Conservation (phyloP, 371 early-diverging fungal species). For the Choanephora cucurbitarum region DNA sequence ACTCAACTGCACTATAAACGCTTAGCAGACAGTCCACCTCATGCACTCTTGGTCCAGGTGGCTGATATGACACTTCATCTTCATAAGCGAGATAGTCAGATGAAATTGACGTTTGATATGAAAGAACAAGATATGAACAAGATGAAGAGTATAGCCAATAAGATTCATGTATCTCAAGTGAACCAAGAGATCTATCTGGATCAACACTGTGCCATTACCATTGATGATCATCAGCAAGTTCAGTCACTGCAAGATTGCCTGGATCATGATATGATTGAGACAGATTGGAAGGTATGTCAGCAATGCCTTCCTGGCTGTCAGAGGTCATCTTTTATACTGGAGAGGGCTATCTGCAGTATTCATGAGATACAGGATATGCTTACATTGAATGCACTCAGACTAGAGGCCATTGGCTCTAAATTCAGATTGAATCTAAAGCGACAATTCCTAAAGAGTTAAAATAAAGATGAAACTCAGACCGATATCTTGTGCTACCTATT, state of each 20-base stretch:
- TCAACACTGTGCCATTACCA: slow-evolving; percentile 43
- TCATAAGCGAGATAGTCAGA: slow-evolving; percentile 11
- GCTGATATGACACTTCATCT: slow-evolving; percentile 31
- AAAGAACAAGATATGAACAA: slow-evolving; percentile 30
- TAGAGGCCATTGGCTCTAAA: slow-evolving; percentile 50
- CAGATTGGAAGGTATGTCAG: slow-evolving; percentile 23
- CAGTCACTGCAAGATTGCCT: slow-evolving; percentile 20
- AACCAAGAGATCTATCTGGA: slow-evolving; percentile 30
- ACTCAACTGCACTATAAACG: slow-evolving; percentile 47
- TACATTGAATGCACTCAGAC: slow-evolving; percentile 38
- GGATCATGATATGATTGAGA: slow-evolving; percentile 11
- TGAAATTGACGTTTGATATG: slow-evolving; percentile 23
- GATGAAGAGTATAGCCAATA: slow-evolving; percentile 37
- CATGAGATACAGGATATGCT: slow-evolving; percentile 31
- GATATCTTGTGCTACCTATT: no score
- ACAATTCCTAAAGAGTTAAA: slow-evolving; percentile 23
- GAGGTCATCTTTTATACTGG: slow-evolving; percentile 27
- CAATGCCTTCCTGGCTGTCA: slow-evolving; percentile 12
- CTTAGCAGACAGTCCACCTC: slow-evolving; percentile 25
- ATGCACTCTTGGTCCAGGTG: slow-evolving; percentile 45
- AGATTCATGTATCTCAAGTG: slow-evolving; percentile 18
- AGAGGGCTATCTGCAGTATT: slow-evolving; percentile 36
- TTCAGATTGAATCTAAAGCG: slow-evolving; percentile 47
- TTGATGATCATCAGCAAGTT: slow-evolving; percentile 37
- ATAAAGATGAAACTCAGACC: no score